phyloP scores from a whole-genome alignment of 1,139 yeast species.

The Geotrichum reessii region DNA sequence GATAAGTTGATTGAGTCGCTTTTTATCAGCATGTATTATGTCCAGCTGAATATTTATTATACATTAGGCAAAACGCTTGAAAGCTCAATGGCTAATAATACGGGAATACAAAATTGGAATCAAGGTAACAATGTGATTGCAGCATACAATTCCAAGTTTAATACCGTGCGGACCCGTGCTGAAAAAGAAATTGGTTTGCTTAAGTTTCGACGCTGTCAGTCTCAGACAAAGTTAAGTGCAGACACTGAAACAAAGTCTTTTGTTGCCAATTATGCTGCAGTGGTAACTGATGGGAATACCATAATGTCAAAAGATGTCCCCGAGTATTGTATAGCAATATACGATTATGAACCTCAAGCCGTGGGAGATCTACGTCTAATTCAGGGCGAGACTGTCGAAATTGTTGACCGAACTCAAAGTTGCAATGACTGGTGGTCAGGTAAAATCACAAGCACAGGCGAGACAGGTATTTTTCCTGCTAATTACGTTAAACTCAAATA shows the following conservation, averaged over 20 bases:
- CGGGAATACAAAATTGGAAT: constrained; percentile 66
- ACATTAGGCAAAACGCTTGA: constrained; percentile 66
- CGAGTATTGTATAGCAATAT: constrained; percentile 65
- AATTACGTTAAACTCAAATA: constrained; percentile 69
- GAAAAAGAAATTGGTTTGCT: constrained; percentile 74
- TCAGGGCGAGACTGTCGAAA: constrained; percentile 81
- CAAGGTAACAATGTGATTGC: constrained; percentile 89
- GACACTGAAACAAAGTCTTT: constrained; percentile 33
- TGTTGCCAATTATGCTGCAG: constrained; percentile 37
- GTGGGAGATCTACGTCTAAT: constrained; percentile 82
- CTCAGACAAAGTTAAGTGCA: constrained; percentile 56
- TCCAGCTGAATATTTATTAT: constrained; percentile 95
- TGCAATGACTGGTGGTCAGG: constrained; percentile 99
- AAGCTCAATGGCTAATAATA: background rate
- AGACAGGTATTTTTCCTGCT: constrained; percentile 92
- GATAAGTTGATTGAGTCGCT: constrained; percentile 88
- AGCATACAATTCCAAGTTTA: constrained; percentile 73
- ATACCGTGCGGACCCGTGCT: constrained; percentile 80
- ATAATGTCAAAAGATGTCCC: background rate
- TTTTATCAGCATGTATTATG: constrained; percentile 88
- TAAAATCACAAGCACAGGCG: constrained; percentile 54
- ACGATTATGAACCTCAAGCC: constrained; percentile 76
- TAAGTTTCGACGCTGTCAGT: constrained; percentile 86
- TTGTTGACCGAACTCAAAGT: constrained; percentile 74
- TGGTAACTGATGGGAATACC: constrained; percentile 22